Evolutionary conservation across 176 grass and related monocot genomes (phyloP).

Genomic region (Tillandsia leiboldiana): DNA sequence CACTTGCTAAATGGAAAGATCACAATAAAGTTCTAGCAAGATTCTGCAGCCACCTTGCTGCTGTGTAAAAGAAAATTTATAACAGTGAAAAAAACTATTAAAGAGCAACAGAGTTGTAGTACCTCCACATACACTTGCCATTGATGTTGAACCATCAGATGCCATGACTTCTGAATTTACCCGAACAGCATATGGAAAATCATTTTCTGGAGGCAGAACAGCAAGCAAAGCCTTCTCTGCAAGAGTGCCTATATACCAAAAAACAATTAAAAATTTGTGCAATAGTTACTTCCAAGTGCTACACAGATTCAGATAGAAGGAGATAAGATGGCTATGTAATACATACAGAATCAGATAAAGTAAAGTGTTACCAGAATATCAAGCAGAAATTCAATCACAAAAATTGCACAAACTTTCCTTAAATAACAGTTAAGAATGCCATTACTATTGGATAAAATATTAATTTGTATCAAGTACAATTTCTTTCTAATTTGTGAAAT

Average conservation of each 20-base stretch:
- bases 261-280: slow-evolving; percentile 30
- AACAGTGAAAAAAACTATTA: neutral
- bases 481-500: too few species aligned
- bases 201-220: slow-evolving; percentile 84
- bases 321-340: neutral
- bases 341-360: too few species aligned
- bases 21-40: too few species aligned
- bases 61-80: neutral
- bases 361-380: too few species aligned
- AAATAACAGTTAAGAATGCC: too few species aligned
- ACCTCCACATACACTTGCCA: slow-evolving; percentile 99
- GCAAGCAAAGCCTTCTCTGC: slow-evolving; percentile 94
- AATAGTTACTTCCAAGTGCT: neutral
- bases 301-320: neutral
- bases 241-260: slow-evolving; percentile 56
- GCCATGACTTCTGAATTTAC: slow-evolving; percentile 98
- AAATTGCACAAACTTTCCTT: too few species aligned
- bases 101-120: neutral
- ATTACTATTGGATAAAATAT: too few species aligned
- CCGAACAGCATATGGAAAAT: slow-evolving; percentile 88
- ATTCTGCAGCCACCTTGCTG: too few species aligned
- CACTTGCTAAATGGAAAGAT: too few species aligned
- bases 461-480: too few species aligned
- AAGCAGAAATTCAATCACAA: too few species aligned
- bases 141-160: slow-evolving; percentile 96